Conservation (phyloP, 345 rosid genomes). For the Camelina neglecta region DNA sequence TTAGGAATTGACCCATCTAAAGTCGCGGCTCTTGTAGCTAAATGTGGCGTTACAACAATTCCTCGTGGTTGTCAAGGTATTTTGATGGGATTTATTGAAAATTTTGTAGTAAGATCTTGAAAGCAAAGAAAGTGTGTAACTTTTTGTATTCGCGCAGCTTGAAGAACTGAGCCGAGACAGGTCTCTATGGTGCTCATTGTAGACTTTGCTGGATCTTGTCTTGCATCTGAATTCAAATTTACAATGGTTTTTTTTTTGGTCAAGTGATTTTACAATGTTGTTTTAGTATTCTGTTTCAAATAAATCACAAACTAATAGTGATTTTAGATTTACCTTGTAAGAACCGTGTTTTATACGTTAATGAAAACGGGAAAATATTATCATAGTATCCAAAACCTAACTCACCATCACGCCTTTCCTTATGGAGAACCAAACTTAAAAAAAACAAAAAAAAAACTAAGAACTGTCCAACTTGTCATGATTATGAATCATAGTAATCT, state of each 20-base stretch:
- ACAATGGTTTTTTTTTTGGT: background rate
- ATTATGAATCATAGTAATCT: background rate
- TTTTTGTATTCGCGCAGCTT: constrained; percentile 27
- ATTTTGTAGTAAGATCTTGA: constrained; percentile 16
- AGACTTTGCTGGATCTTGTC: background rate
- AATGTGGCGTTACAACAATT: constrained; percentile 47
- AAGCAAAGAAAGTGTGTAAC: constrained; percentile 8
- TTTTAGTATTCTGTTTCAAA: constrained; percentile 19
- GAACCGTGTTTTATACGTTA: constrained; percentile 17
- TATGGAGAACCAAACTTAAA: background rate
- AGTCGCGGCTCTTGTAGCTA: constrained; percentile 54
- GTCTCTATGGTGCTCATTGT: background rate
- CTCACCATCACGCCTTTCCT: constrained; percentile 9
- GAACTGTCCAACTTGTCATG: background rate
- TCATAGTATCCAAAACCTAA: background rate
- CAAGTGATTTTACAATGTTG: background rate
- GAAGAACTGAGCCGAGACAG: constrained; percentile 22
- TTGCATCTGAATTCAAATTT: constrained; percentile 9
- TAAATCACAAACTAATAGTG: constrained; percentile 22
- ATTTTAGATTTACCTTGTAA: background rate
- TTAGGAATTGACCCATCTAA: constrained; percentile 51
- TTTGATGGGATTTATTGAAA: background rate
- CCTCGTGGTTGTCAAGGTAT: constrained; percentile 51
- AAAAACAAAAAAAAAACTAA: background rate
- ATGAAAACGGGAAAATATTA: background rate